Evolutionary conservation across 768 basidiomycete genomes (phyloP).

Genomic region (Mycena capillaripes): DNA sequence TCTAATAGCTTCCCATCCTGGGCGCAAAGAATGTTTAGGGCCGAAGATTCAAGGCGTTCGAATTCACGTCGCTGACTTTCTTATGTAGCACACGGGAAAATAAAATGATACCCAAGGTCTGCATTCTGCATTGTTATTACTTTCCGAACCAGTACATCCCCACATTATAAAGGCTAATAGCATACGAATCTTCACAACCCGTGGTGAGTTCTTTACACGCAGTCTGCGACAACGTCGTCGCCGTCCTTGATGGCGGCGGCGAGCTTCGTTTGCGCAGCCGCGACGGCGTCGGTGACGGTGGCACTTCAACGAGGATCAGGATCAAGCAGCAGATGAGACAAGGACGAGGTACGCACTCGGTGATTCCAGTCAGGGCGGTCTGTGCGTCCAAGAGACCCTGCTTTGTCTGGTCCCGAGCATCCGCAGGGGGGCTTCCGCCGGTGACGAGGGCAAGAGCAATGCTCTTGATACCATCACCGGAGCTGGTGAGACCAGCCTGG

Average conservation of each 20-base stretch:
- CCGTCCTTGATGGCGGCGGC: conserved; percentile 28
- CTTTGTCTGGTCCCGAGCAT: conserved; percentile 36
- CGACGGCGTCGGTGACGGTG: conserved; percentile 13
- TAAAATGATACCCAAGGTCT: conserved; percentile 24
- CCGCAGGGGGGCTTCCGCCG: conserved; percentile 38
- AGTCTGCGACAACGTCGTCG: conserved; percentile 32
- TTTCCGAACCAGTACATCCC: conserved; percentile 28
- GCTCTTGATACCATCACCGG: conserved; percentile 37
- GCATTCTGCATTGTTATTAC: conserved; percentile 33
- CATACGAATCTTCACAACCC: too few species aligned
- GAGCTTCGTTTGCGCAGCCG: conserved; percentile 32
- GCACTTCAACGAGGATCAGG: neutral
- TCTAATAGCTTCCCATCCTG: too few species aligned
- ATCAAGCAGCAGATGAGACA: neutral
- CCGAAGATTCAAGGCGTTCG: too few species aligned
- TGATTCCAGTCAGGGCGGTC: conserved; percentile 34
- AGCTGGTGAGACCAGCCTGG: conserved; percentile 34
- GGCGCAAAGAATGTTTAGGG: too few species aligned
- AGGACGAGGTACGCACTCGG: too few species aligned
- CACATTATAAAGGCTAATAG: too few species aligned
- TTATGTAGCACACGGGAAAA: neutral
- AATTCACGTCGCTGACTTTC: too few species aligned
- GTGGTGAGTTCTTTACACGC: conserved; percentile 11
- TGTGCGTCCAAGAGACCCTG: conserved; percentile 37
- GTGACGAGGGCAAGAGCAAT: conserved; percentile 41